These are phyloP conservation scores for Boletus rubescentipes DNA, from an alignment of 768 basidiomycete genomes.

Conservation along the genomic window DNA sequence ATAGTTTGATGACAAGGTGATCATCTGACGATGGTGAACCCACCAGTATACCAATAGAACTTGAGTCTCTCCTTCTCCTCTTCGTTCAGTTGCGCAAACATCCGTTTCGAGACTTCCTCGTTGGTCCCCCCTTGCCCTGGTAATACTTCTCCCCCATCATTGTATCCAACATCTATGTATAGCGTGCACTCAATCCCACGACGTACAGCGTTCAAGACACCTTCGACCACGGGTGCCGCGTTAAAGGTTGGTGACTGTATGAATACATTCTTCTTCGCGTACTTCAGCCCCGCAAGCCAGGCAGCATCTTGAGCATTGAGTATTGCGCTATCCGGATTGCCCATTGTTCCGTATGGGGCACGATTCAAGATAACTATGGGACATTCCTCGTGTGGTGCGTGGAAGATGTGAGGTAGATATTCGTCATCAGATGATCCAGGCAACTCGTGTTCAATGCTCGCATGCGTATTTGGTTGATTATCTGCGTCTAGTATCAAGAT, in stretches of 20 bases:
- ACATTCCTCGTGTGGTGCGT: constrained; percentile 53
- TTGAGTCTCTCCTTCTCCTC: constrained; percentile 45
- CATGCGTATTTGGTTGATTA: constrained; percentile 35
- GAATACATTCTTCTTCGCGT: constrained; percentile 62
- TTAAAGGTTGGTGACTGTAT: constrained; percentile 77
- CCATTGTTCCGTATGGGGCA: constrained; percentile 54
- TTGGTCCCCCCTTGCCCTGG: constrained; percentile 74
- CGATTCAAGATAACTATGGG: constrained; percentile 70
- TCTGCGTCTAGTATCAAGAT: constrained; percentile 29
- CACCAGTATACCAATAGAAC: constrained; percentile 56
- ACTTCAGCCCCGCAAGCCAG: constrained; percentile 63
- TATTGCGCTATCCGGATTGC: constrained; percentile 39
- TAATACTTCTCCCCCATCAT: constrained; percentile 59
- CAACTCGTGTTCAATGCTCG: constrained; percentile 27
- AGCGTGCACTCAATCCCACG: constrained; percentile 60
- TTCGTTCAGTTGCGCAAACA: constrained; percentile 51
- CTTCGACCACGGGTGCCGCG: constrained; percentile 58
- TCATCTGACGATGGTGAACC: not conserved
- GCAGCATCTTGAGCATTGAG: constrained; percentile 64
- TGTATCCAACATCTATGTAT: constrained; percentile 57
- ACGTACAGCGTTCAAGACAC: constrained; percentile 57
- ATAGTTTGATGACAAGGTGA: not conserved
- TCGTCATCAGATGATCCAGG: constrained; percentile 39
- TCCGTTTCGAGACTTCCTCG: constrained; percentile 59
- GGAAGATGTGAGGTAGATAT: constrained; percentile 61